These are phyloP conservation scores for Hemileia vastatrix DNA, from an alignment of 1,284 basidiomycete species.

Conservation along the genomic window DNA sequence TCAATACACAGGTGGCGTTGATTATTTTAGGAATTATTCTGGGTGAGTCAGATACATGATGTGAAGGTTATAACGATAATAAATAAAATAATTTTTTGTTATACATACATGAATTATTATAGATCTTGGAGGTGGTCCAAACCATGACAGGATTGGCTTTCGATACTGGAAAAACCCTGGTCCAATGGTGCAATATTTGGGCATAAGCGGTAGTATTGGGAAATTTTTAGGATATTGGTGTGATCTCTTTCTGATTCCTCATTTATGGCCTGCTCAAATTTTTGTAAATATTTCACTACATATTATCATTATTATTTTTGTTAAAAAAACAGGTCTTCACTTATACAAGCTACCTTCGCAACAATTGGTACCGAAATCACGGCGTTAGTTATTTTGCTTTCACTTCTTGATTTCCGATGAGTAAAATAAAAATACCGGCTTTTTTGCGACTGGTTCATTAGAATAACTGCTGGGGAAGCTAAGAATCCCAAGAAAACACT, in stretches of 20 bases:
- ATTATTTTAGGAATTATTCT: slow-evolving; percentile 16
- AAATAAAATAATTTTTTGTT: no score
- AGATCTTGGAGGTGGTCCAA: slow-evolving; percentile 44
- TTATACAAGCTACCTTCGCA: slow-evolving; percentile 46
- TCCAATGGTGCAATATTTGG: slow-evolving; percentile 45
- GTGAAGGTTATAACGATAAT: no score
- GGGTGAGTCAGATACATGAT: slow-evolving; percentile 6
- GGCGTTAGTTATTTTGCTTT: no score
- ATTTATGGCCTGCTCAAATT: neutral
- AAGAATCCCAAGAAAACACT: slow-evolving; percentile 43
- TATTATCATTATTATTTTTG: slow-evolving; percentile 30
- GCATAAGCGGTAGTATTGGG: slow-evolving; percentile 43
- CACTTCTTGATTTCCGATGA: no score
- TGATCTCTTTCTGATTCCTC: neutral
- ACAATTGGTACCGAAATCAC: slow-evolving; percentile 44
- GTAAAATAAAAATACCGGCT: no score
- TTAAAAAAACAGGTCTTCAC: slow-evolving; percentile 47
- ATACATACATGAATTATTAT: slow-evolving; percentile 62
- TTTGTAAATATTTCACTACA: no score
- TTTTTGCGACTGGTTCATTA: no score
- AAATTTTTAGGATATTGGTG: slow-evolving; percentile 51
- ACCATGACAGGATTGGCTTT: slow-evolving; percentile 47
- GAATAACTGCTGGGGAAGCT: slow-evolving; percentile 45
- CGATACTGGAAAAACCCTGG: slow-evolving; percentile 49
- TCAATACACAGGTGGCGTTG: neutral